Percentiles rank a stretch among this genome's conserved stretches.
phyloP scores from a whole-genome alignment of 495 filamentous ascomycete genomes.

The Durotheca rogersii region DNA sequence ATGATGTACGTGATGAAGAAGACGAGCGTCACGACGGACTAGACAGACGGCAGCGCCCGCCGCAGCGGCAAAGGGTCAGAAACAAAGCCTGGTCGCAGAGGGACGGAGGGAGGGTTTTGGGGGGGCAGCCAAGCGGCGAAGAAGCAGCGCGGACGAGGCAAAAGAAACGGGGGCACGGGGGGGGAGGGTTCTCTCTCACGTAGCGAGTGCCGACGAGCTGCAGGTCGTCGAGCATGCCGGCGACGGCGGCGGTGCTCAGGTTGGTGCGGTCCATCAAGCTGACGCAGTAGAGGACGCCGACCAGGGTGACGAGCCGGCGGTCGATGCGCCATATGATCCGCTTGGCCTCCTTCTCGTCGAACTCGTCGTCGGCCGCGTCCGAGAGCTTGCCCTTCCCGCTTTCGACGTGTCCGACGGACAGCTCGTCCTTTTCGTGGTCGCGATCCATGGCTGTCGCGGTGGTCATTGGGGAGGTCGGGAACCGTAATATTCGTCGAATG shows the following conservation, averaged over 20 bases:
- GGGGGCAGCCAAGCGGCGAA: too few species aligned
- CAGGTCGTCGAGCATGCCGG: constrained; percentile 56
- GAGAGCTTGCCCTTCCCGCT: constrained; percentile 13
- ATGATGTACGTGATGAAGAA: constrained; percentile 63
- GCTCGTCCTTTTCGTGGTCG: constrained; percentile 28
- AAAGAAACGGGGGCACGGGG: too few species aligned
- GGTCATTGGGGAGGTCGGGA: too few species aligned
- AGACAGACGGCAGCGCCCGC: not conserved
- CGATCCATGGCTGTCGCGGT: constrained; percentile 31
- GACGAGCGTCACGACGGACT: constrained; percentile 55
- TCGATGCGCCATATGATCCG: constrained; percentile 58
- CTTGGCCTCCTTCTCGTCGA: constrained; percentile 28
- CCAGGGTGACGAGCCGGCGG: constrained; percentile 56
- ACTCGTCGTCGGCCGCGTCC: constrained; percentile 15
- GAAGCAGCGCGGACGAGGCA: too few species aligned
- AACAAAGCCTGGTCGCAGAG: too few species aligned
- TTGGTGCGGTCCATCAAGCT: constrained; percentile 66
- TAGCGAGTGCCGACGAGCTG: constrained; percentile 49
- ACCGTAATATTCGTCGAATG: too few species aligned
- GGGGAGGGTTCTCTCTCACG: too few species aligned
- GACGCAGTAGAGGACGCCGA: constrained; percentile 60
- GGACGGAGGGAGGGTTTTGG: too few species aligned
- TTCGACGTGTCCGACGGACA: constrained; percentile 29
- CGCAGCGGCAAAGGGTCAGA: too few species aligned
- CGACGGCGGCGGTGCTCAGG: constrained; percentile 56